Evolutionary conservation across 768 basidiomycete genomes (phyloP).

Genomic region (Daedaleopsis sinensis): DNA sequence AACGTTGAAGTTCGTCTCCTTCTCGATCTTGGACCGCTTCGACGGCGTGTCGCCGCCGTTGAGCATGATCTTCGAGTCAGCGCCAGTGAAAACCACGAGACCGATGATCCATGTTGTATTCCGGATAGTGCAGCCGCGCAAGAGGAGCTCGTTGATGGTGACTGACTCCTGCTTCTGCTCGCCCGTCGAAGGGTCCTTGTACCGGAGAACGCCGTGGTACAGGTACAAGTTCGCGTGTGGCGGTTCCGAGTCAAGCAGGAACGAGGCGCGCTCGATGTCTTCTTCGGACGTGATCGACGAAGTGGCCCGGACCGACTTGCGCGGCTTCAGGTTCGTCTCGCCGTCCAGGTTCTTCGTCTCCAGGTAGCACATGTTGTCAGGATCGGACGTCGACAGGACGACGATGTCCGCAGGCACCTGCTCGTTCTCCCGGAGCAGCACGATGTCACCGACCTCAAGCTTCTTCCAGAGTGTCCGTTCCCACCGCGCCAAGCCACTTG

Average conservation of each 20-base stretch:
- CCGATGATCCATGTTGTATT: constrained; percentile 95
- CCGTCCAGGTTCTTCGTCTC: constrained; percentile 99
- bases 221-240: constrained; percentile 92
- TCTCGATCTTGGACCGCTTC: constrained; percentile 97
- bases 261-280: constrained; percentile 85
- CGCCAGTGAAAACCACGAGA: constrained; percentile 91
- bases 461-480: constrained; percentile 99
- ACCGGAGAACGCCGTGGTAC: constrained; percentile 86
- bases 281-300: constrained; percentile 80
- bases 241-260: constrained; percentile 90
- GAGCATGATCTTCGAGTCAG: constrained; percentile 90
- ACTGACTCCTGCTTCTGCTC: constrained; percentile 68
- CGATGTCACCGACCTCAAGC: constrained; percentile 95
- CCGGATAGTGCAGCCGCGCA: constrained; percentile 87
- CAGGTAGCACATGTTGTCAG: constrained; percentile 90
- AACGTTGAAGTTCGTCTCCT: constrained; percentile 98
- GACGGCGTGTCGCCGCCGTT: constrained; percentile 93
- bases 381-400: constrained; percentile 88
- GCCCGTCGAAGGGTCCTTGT: constrained; percentile 53
- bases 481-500: constrained; percentile 79
- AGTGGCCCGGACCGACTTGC: constrained; percentile 77
- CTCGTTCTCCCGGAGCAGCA: constrained; percentile 89
- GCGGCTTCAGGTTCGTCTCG: constrained; percentile 94
- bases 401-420: constrained; percentile 97
- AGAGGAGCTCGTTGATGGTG: constrained; percentile 89